Conservation (phyloP, 331 rosid genomes). For the Saraca asoca region DNA sequence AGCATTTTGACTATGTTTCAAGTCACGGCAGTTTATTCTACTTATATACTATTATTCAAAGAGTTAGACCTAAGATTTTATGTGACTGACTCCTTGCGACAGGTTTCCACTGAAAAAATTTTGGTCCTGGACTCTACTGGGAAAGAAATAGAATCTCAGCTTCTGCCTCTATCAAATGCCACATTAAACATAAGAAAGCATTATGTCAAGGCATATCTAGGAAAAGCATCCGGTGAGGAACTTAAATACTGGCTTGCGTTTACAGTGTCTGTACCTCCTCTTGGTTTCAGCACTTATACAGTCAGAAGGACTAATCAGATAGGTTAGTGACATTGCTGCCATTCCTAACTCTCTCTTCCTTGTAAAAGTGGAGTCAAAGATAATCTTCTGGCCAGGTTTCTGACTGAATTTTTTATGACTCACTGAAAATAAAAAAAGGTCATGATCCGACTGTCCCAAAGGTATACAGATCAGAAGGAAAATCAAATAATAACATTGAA, state of each 20-base stretch:
- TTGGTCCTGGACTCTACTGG: constrained; percentile 66
- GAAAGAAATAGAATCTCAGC: constrained; percentile 71
- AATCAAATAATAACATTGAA: constrained; percentile 46
- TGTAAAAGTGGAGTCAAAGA: constrained; percentile 23
- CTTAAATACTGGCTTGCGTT: constrained; percentile 76
- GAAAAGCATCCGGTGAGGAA: constrained; percentile 43
- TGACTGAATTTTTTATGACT: constrained; percentile 34
- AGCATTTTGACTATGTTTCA: neutral
- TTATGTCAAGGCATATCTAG: constrained; percentile 59
- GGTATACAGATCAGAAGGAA: constrained; percentile 47
- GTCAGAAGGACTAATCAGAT: constrained; percentile 58
- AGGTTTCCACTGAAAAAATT: constrained; percentile 62
- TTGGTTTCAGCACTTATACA: constrained; percentile 77
- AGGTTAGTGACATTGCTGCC: constrained; percentile 42
- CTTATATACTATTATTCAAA: constrained; percentile 8
- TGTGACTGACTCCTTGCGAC: constrained; percentile 34
- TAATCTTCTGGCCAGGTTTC: neutral
- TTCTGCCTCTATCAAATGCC: constrained; percentile 60
- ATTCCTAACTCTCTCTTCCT: constrained; percentile 9
- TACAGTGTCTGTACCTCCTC: constrained; percentile 75
- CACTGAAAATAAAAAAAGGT: constrained; percentile 41
- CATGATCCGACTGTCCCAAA: constrained; percentile 53
- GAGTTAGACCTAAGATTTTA: constrained; percentile 22
- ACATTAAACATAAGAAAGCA: constrained; percentile 49
- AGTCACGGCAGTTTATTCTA: constrained; percentile 1